Base-by-base conservation (phyloP, 2,329 filamentous ascomycete species). In the Clarireedia monteithiana region DNA sequence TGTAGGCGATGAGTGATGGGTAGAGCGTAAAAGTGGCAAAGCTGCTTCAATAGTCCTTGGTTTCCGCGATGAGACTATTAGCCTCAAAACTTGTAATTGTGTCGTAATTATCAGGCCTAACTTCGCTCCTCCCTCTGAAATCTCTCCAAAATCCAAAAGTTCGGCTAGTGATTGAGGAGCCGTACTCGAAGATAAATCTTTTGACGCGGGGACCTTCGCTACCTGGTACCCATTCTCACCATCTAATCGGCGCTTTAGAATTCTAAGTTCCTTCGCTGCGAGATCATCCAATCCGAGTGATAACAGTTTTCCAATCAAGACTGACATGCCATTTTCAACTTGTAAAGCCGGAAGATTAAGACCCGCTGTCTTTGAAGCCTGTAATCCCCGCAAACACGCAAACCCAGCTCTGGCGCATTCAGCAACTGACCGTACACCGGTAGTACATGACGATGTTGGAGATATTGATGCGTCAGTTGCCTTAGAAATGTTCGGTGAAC, bases 371-470 rank as follows among this genome's bases (percentile, higher is more conserved):
- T 78, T 74, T 20, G 69, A 68, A 30, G 70, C 74, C 50, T 86
- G 80, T 24, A 83, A 65, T 27, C 77, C 75, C 50, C 85, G 77
- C 40, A 91, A 73, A 50, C 81, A 83, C 6, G 78, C 72, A 64
- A 91, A 89, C 1, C 85, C 86, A 27, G 81, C 69, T 9, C 86
- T 78, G 6, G 84, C 80, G 64, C 88, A 91, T 71, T 91, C 86
- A 23, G 65, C 68, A 23, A 60, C 63, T 20, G 75, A 58, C 50
- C 70, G 68, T 6, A 70, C 56, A 15, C 71, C 68, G 6, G 67
- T 66, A 23, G 66, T 66, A 36, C 45, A 59, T 52, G 53, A 51
- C 45, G 65, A 64, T n/a, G 58, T 54, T 10, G 72, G 72, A 9
- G 72, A 72, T 15, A 73, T 71, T 51, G 72, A 70, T 48, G 70